Evolutionary conservation across 768 basidiomycete species (phyloP), one percentile per base, ranked within the genome.

Genomic region (Pleurotus platypus): DNA sequence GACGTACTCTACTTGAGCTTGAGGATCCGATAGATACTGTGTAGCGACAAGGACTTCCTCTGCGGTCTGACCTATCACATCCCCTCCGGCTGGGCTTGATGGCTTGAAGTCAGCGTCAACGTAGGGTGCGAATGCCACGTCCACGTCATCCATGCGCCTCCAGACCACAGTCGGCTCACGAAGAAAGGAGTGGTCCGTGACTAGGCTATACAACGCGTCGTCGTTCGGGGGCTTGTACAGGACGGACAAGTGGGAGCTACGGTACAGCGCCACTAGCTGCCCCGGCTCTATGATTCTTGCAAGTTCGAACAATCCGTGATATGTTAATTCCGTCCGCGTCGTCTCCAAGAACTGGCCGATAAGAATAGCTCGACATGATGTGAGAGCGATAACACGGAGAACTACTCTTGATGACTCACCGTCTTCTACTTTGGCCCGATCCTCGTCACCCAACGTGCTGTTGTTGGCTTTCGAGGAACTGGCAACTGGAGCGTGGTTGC

Each of bases 141-240:
- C 93, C 27, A 94, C 80, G 64, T 96, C 94, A 63, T 90, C 91
- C 26, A 97, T 72, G 16, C 87, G 83, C 70, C 97, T 94, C 94
- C 94, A 97, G 2, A 94, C 88, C 22, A 96, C 83, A 15, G 83
- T 83, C 0, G 85, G 76, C 67, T 96, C 94, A 57, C 82, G 69
- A 2, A 86, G 71, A 68, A 97, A 94, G 15, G 86, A 83, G 40
- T 90, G 79, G 68, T 97, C 94, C 0, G 94, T 94, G 11, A 88
- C 92, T 59, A 97, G 86, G 1, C 84, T 83, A 68, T 92, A 95
- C 5, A 97, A 74, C 8, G 37, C 51, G 43, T 75, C 71, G 11
- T 67, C 61, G n/a, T 60, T 61, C 22, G 60, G 56, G 51, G 78
- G 66, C 58, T 88, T 91, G 75, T 93, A 90, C 1, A 97, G 75